Base-by-base conservation (phyloP, 2,329 filamentous ascomycete species). In the Hypoxylon sp. region DNA sequence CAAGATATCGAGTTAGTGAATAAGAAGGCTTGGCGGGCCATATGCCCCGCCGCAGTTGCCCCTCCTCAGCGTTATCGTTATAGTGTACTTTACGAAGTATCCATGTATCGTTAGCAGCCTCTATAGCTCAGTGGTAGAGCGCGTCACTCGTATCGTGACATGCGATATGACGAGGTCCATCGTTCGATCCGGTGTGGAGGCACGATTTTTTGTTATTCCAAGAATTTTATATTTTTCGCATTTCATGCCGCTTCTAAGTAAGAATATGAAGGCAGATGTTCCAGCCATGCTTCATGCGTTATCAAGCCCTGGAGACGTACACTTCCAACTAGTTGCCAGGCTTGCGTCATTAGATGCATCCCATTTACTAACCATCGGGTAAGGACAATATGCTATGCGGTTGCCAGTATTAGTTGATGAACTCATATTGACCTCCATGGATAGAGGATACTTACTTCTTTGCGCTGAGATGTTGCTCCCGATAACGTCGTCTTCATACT, bases 141-240 rank as follows among this genome's bases (percentile, higher is more conserved):
- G 41, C 41, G 38, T 27, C 53, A 56, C 47, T 56, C 53, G 53
- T 49, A 55, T 29, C 10, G n/a, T 40, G 21, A 24, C 21, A 54
- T 29, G 27, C 52, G 47, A 62, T 10, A 62, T 62, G 59, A 33
- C 41, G 55, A 54, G 55, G 59, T 62, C 59, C 59, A 54, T 62
- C 59, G 59, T 62, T 62, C 59, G 58, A 62, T 62, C 59, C 59
- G 59, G 59, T 53, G 55, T 62, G 59, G 45, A 55, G 59, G 59
- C 59, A 62, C 11, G 3, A 8, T 13, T 1, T 7, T n/a, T n/a
- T n/a, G n/a, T n/a, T n/a, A n/a, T n/a, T n/a, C n/a, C n/a, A n/a
- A n/a, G n/a, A n/a, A n/a, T n/a, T 11, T 38, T 9, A 37, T 17
- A 6, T 37, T 21, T 40, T 42, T 9, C 3, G 38, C 6, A 7